Evolutionary conservation across 2,329 filamentous ascomycete species (phyloP).

Genomic region (Neurospora sp.): DNA sequence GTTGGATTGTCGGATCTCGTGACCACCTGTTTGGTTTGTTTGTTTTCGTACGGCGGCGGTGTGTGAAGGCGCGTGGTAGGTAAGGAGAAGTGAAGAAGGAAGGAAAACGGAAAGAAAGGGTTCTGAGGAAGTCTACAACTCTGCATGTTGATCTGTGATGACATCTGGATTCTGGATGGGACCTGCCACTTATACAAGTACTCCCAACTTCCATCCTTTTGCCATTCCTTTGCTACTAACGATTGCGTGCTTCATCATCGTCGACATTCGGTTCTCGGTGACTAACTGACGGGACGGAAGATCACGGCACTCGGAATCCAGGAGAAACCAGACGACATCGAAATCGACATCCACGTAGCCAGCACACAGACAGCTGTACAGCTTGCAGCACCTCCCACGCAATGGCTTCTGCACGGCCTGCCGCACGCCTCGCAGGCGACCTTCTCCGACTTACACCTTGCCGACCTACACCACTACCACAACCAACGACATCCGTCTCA

Average conservation of each 20-base stretch:
- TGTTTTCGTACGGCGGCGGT: background rate
- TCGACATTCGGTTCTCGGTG: background rate
- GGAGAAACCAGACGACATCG: background rate
- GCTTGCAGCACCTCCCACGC: background rate
- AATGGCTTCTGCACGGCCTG: background rate
- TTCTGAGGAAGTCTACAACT: background rate
- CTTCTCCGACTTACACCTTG: background rate
- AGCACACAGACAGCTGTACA: background rate
- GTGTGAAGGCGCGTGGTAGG: background rate
- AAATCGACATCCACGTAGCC: background rate
- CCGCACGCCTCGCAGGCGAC: background rate
- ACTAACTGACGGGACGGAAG: background rate
- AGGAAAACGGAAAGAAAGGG: background rate
- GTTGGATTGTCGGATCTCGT: background rate
- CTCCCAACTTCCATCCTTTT: background rate
- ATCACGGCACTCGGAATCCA: background rate
- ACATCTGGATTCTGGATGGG: background rate
- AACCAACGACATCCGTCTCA: background rate
- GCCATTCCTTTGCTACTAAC: background rate
- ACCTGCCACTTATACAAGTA: background rate
- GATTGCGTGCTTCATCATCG: background rate
- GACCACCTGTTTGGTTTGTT: background rate
- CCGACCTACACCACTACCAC: background rate
- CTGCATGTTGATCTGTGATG: background rate
- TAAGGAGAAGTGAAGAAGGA: background rate